Percentiles rank a stretch among this genome's conserved stretches.
These are phyloP conservation scores for Ploettnerulaceae sp. DNA, from an alignment of 2,329 filamentous ascomycete genomes.

Conservation along the genomic window DNA sequence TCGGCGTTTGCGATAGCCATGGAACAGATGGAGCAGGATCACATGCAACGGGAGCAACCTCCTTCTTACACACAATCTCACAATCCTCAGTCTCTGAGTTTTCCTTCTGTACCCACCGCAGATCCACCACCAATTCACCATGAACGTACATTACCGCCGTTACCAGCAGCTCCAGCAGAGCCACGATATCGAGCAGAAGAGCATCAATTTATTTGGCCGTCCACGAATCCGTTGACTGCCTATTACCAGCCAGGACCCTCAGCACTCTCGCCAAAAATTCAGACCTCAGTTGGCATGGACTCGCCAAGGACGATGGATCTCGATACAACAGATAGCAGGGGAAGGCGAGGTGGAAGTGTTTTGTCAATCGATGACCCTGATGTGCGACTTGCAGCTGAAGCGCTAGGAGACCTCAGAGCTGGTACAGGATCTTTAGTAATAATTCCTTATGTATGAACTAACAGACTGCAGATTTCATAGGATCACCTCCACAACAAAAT, in stretches of 20 bases:
- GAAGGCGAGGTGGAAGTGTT: slow-evolving; percentile 32
- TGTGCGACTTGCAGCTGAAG: slow-evolving; percentile 67
- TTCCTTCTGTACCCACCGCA: slow-evolving; percentile 29
- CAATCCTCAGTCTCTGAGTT: slow-evolving; percentile 27
- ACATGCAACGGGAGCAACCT: slow-evolving; percentile 31
- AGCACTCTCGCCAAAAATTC: slow-evolving; percentile 29
- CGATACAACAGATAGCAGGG: slow-evolving; percentile 29
- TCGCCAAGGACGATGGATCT: slow-evolving; percentile 32
- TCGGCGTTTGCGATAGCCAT: slow-evolving; percentile 22
- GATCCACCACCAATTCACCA: slow-evolving; percentile 28
- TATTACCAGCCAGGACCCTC: slow-evolving; percentile 33
- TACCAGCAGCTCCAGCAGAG: slow-evolving; percentile 27
- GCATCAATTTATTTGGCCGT: slow-evolving; percentile 30
- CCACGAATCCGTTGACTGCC: slow-evolving; percentile 33
- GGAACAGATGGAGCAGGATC: slow-evolving; percentile 30
- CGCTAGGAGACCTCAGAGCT: slow-evolving; percentile 67
- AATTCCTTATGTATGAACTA: slow-evolving; percentile 15
- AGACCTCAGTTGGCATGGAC: slow-evolving; percentile 17
- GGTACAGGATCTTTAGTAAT: slow-evolving; percentile 46
- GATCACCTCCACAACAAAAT: slow-evolving; percentile 48
- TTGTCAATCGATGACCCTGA: slow-evolving; percentile 57
- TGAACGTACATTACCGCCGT: slow-evolving; percentile 32
- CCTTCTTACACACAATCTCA: slow-evolving; percentile 32
- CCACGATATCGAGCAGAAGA: slow-evolving; percentile 25
- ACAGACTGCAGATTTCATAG: slow-evolving; percentile 54